Percentiles rank a stretch among this genome's conserved stretches.
Conservation (phyloP, 805 yeast species). For the Starmerella vitae region DNA sequence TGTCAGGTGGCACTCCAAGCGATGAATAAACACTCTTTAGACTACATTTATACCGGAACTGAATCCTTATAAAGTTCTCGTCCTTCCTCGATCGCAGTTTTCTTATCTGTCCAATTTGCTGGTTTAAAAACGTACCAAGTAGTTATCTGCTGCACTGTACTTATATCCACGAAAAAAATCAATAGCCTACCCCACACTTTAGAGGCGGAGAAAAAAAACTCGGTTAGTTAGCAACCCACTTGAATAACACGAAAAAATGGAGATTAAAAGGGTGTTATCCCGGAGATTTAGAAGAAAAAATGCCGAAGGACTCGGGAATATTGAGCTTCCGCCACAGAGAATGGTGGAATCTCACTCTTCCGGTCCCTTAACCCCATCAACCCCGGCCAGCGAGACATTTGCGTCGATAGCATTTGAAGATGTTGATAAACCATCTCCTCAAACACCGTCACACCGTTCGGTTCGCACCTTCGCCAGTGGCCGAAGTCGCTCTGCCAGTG, state of each 20-base stretch:
- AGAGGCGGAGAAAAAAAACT: too few species aligned
- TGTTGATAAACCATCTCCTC: not conserved
- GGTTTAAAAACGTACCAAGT: too few species aligned
- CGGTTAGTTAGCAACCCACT: too few species aligned
- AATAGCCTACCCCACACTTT: too few species aligned
- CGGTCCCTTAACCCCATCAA: constrained; percentile 4
- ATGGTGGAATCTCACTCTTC: not conserved
- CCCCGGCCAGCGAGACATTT: constrained; percentile 6
- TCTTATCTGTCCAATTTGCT: too few species aligned
- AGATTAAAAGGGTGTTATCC: constrained; percentile 13
- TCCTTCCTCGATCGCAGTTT: too few species aligned
- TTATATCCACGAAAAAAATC: too few species aligned
- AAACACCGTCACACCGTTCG: not conserved
- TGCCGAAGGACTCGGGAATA: constrained; percentile 3
- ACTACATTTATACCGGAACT: too few species aligned
- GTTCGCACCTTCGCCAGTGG: constrained; percentile 3
- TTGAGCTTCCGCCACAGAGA: constrained; percentile 10
- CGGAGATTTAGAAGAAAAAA: constrained; percentile 9
- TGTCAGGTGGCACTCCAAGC: too few species aligned
- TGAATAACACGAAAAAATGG: constrained; percentile 4
- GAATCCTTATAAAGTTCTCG: too few species aligned
- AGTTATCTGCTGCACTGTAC: too few species aligned
- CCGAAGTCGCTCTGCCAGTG: constrained; percentile 8
- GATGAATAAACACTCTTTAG: too few species aligned
- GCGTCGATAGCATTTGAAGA: constrained; percentile 9